phyloP scores from a whole-genome alignment of 768 basidiomycete genomes.

The Phaeotremella skinneri region DNA sequence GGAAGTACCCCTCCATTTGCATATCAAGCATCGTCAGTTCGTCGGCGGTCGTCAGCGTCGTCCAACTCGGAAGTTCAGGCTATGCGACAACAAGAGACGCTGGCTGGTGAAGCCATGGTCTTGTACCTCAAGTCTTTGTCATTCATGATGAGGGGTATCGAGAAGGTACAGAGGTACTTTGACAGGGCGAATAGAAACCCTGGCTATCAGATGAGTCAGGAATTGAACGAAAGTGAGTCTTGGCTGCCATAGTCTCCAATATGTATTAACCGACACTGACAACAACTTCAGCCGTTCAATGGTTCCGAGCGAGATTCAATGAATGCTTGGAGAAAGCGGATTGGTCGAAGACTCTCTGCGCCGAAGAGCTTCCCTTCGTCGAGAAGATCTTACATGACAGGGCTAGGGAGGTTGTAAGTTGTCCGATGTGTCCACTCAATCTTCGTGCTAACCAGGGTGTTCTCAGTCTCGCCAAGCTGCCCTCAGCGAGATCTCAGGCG shows the following conservation, averaged over 20 bases:
- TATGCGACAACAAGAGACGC: constrained; percentile 36
- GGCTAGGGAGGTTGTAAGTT: constrained; percentile 74
- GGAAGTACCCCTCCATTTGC: constrained; percentile 20
- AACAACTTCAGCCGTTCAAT: constrained; percentile 59
- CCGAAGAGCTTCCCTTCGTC: constrained; percentile 71
- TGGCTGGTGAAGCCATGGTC: constrained; percentile 48
- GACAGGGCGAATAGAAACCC: constrained; percentile 19
- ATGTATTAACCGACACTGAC: constrained; percentile 9
- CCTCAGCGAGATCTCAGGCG: constrained; percentile 79
- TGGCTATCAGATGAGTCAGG: constrained; percentile 40
- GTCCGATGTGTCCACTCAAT: not conserved
- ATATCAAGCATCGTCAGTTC: constrained; percentile 12
- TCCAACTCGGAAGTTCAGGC: constrained; percentile 37
- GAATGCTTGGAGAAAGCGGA: constrained; percentile 91
- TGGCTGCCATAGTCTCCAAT: constrained; percentile 54
- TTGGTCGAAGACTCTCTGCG: constrained; percentile 54
- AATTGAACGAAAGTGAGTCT: constrained; percentile 61
- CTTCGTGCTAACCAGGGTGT: not conserved
- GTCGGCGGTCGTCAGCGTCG: constrained; percentile 46
- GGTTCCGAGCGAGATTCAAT: constrained; percentile 91
- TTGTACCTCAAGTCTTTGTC: constrained; percentile 60
- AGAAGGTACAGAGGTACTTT: constrained; percentile 66
- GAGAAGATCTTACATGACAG: constrained; percentile 92
- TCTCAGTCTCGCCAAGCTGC: constrained; percentile 86
- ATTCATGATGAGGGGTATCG: constrained; percentile 89